A percentile compares a stretch with the other conserved stretches of the same genome.
These are phyloP conservation scores for Chondrostereum purpureum DNA, from an alignment of 1,284 basidiomycete species.

Conservation along the genomic window DNA sequence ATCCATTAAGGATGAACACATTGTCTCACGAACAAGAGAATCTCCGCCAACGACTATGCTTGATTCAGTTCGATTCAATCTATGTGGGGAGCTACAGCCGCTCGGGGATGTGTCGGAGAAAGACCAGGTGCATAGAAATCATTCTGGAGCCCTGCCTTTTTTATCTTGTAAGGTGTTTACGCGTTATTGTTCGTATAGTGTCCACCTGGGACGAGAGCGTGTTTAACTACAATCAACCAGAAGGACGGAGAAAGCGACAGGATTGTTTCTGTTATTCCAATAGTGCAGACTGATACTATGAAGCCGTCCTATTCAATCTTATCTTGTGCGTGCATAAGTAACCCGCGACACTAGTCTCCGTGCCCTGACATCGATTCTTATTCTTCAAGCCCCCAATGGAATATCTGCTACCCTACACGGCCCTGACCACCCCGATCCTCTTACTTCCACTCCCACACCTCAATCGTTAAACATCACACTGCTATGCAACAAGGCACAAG, in stretches of 20 bases:
- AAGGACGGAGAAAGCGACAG: constrained; percentile 49
- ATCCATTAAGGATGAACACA: constrained; percentile 42
- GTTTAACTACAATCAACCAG: constrained; percentile 59
- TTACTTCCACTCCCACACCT: constrained; percentile 29
- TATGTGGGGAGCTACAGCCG: constrained; percentile 54
- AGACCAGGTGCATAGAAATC: constrained; percentile 56
- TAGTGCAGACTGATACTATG: constrained; percentile 44
- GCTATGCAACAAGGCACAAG: constrained; percentile 46
- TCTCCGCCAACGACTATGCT: constrained; percentile 44
- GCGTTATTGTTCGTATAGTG: constrained; percentile 41
- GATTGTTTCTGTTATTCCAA: constrained; percentile 58
- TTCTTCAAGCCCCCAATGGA: constrained; percentile 39
- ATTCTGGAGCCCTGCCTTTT: background rate
- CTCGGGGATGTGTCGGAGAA: constrained; percentile 39
- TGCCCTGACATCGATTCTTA: constrained; percentile 7
- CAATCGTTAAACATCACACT: constrained; percentile 60
- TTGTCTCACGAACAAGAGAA: constrained; percentile 32
- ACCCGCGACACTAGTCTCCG: constrained; percentile 5
- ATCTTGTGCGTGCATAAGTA: constrained; percentile 36
- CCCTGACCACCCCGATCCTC: constrained; percentile 47
- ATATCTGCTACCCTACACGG: constrained; percentile 59
- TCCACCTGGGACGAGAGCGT: constrained; percentile 58
- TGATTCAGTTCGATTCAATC: constrained; percentile 45
- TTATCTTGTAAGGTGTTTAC: background rate
- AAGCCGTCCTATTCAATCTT: constrained; percentile 32